Evolutionary conservation across 306 rosid species (phyloP), one percentile per base, ranked within the genome.

Genomic region (Abrus precatorius): DNA sequence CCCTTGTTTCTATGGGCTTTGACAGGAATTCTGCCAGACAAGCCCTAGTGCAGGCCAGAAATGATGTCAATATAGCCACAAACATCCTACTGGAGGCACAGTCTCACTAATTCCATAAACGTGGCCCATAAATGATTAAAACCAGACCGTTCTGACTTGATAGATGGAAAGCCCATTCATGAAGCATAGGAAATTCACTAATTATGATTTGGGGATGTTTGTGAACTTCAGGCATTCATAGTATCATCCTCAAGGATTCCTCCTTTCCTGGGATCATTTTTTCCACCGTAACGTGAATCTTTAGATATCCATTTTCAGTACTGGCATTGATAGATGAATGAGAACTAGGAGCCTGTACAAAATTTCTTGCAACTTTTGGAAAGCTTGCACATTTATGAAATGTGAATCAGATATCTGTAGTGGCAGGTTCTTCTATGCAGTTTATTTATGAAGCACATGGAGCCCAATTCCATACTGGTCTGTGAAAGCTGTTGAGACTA

Each of bases 1-100:
- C 98, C 9, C 91, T 96, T 14, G 92, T 93, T 44, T 92, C 99
- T 2, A 96, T 96, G 99, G 99, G 99, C 9, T 96, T 96, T 70
- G 98, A 96, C 85, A 88, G 97, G 83, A 84, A 85, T 82, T 84
- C 92, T n/a, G 99, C 98, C 11, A 89, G 97, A 83, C 99, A 96
- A 85, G 99, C 99, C 5, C 89, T 96, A 32, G 89, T 89, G 89
- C 99, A 88, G 68, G 98, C 99, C 10, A 84, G 97, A 86, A 96
- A 96, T 38, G 98, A 96, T 9, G 85, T 96, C 82, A 93, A 89
- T 84, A 78, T 87, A 78, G 99, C 99, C 3, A 93, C 99, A n/a
- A 90, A 92, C 89, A 96, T 96, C 76, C 98, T 96, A 69, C 88
- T 96, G 5, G 97, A 96, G 86, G 88, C 95, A 29, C 97, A 96